phyloP scores from a whole-genome alignment of 345 rosid genomes.

The Linum lewisii region DNA sequence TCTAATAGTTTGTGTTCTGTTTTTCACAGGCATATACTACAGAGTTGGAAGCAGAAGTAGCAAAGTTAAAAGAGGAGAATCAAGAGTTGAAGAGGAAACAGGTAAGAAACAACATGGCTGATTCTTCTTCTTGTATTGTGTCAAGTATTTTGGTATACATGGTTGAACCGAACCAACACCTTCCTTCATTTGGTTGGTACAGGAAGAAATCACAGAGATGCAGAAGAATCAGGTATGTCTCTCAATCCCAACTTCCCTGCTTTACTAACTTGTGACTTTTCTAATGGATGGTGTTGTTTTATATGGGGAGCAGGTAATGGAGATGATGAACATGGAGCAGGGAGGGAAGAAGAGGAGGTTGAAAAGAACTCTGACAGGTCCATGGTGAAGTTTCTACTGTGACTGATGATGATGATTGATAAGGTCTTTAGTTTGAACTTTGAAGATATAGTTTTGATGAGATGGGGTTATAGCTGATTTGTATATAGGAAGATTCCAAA shows the following conservation, averaged over 20 bases:
- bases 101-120: constrained; percentile 25
- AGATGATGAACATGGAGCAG: constrained; percentile 47
- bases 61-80: constrained; percentile 77
- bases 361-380: constrained; percentile 80
- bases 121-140: not conserved
- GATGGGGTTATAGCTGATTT: too few relatives aligned
- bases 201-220: constrained; percentile 62
- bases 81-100: constrained; percentile 62
- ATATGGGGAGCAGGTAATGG: constrained; percentile 38
- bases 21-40: constrained; percentile 70
- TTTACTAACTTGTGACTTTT: too few relatives aligned
- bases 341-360: constrained; percentile 55
- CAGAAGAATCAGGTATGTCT: constrained; percentile 70
- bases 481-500: too few relatives aligned
- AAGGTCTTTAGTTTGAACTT: too few relatives aligned
- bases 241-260: too few relatives aligned
- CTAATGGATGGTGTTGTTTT: constrained; percentile 3
- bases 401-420: too few relatives aligned
- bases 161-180: constrained; percentile 9
- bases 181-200: constrained; percentile 21
- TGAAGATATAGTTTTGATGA: too few relatives aligned
- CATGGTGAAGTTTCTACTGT: too few relatives aligned
- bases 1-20: constrained; percentile 13
- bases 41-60: constrained; percentile 93
- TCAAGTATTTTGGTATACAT: constrained; percentile 9